phyloP scores from a whole-genome alignment of 495 filamentous ascomycete genomes.

The Annulohypoxylon maeteangense region DNA sequence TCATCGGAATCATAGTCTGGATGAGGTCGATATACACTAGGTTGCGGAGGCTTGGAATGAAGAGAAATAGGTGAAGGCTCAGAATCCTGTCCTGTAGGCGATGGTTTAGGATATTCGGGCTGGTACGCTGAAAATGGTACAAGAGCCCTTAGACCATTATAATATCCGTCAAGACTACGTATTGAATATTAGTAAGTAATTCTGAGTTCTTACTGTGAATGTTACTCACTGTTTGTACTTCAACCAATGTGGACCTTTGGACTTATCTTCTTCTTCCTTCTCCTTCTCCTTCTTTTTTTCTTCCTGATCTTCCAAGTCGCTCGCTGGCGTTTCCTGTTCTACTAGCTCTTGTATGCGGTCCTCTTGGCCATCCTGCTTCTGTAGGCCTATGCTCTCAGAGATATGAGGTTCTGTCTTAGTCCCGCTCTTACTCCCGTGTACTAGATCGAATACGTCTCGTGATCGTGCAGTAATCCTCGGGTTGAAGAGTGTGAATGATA shows the following conservation, averaged over 20 bases:
- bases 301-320: conserved; percentile 19
- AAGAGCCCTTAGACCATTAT: conserved; percentile 77
- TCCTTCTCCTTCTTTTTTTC: conserved; percentile 29
- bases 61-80: conserved; percentile 46
- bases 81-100: conserved; percentile 46
- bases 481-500: conserved; percentile 45
- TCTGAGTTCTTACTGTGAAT: neutral
- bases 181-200: conserved; percentile 23
- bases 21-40: conserved; percentile 73
- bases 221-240: conserved; percentile 55
- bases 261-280: conserved; percentile 34
- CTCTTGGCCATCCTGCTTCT: conserved; percentile 28
- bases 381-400: conserved; percentile 17
- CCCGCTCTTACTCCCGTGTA: conserved; percentile 36
- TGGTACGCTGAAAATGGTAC: conserved; percentile 70
- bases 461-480: conserved; percentile 30
- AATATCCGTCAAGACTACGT: conserved; percentile 73
- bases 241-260: conserved; percentile 53
- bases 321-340: conserved; percentile 7
- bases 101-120: conserved; percentile 76
- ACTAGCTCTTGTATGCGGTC: conserved; percentile 9
- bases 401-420: neutral
- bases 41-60: conserved; percentile 58
- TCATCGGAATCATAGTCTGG: conserved; percentile 70
- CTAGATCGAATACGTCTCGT: conserved; percentile 46